Base-by-base conservation (phyloP, 169 alveolate genomes). In the Plasmodium vinckei region DNA sequence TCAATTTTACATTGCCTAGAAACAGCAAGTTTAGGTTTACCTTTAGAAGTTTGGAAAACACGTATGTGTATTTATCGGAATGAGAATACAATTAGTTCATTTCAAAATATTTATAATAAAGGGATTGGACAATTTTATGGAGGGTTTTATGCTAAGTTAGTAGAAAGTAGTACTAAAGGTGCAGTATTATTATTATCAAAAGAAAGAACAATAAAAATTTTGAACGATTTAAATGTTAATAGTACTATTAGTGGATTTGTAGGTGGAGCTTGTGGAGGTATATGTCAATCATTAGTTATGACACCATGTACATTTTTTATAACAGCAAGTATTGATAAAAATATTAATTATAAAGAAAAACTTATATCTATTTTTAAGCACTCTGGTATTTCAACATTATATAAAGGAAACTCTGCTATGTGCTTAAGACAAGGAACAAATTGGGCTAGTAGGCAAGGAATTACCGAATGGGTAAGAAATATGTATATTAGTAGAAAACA, bases 401-500 rank as follows among this genome's bases (percentile, higher is more conserved):
- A 94, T 69, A 90, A 93, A 15, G 96, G 96, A 1, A 91, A 92
- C 42, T 51, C 90, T 53, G 96, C 96, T 27, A 79, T 94, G 65
- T 93, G 95, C 4, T 84, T 91, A 53, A 86, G 96, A 17, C 96
- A 94, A 71, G 95, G 94, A 27, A 91, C 96, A 1, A 94, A 94
- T 46, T 94, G 96, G 96, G 96, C 96, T n/a, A 88, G 95, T 19
- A 59, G 96, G 19, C 96, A 94, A 59, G 96, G 96, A 0, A 42
- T 94, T 19, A 94, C 96, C n/a, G 96, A 94, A 63, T 87, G 72
- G 65, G 57, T 86, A 1, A 39, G 96, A 33, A 49, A 39, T 53
- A 59, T 51, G 51, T 59, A 39, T 47, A 69, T 86, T 19, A 53
- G 60, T 39, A 60, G 87, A 15, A 87, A 87, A 46, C n/a, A 61